Percentiles rank a stretch among this genome's conserved stretches.
These are phyloP conservation scores for Metschnikowia anglica DNA, from an alignment of 805 yeast genomes.

Conservation along the genomic window DNA sequence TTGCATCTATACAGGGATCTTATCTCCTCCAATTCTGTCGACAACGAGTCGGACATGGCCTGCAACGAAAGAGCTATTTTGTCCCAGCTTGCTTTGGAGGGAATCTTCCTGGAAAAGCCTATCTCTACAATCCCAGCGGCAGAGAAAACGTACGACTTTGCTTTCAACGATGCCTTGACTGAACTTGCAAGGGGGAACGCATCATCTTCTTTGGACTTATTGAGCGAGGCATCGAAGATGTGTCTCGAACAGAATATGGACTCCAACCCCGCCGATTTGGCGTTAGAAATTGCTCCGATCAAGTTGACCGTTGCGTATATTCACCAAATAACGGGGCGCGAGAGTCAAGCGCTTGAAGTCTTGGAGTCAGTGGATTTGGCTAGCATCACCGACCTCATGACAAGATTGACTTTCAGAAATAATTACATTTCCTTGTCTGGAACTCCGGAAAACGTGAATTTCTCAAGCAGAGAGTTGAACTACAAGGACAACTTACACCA, in stretches of 20 bases:
- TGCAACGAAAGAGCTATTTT: conserved; percentile 70
- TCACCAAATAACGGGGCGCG: conserved; percentile 28
- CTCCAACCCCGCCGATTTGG: conserved; percentile 41
- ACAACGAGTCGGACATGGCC: conserved; percentile 50
- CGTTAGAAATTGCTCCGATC: conserved; percentile 58
- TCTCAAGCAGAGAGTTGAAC: conserved; percentile 35
- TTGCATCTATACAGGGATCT: conserved; percentile 46
- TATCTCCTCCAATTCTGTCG: conserved; percentile 34
- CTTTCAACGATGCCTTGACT: conserved; percentile 59
- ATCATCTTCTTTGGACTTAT: conserved; percentile 38
- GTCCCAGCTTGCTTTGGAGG: conserved; percentile 43
- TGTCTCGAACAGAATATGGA: conserved; percentile 42
- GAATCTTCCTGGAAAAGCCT: conserved; percentile 2
- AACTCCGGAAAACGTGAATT: conserved; percentile 18
- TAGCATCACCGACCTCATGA: conserved; percentile 37
- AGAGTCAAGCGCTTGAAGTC: conserved; percentile 10
- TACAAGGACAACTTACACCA: conserved; percentile 25
- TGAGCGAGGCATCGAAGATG: conserved; percentile 46
- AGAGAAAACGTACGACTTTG: conserved; percentile 50
- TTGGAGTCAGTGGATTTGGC: conserved; percentile 22
- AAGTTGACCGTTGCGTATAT: conserved; percentile 59
- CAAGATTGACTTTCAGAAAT: conserved; percentile 43
- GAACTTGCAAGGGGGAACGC: conserved; percentile 43
- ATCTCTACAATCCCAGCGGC: conserved; percentile 13
- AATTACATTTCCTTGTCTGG: conserved; percentile 38